phyloP scores from a whole-genome alignment of 2,329 filamentous ascomycete genomes.

The Ciborinia camelliae region DNA sequence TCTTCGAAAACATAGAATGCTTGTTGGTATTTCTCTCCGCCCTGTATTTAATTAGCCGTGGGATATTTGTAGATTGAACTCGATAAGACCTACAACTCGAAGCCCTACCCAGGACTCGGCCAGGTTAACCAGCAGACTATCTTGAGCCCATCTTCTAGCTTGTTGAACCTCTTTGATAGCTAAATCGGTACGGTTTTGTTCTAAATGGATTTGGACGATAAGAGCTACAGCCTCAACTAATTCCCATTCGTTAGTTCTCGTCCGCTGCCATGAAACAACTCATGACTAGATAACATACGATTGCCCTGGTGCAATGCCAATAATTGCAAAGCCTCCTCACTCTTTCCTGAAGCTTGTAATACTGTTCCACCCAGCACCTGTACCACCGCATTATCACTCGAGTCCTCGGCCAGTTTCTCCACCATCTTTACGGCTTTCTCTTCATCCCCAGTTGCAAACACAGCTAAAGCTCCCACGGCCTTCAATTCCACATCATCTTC shows the following conservation, averaged over 20 bases:
- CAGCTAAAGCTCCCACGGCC: conserved; percentile 73
- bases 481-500: conserved; percentile 67
- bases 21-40: conserved; percentile 93
- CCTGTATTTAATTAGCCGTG: conserved; percentile 51
- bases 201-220: conserved; percentile 86
- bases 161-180: conserved; percentile 84
- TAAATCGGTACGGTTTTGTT: conserved; percentile 87
- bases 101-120: conserved; percentile 94
- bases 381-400: conserved; percentile 72
- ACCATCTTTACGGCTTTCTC: conserved; percentile 60
- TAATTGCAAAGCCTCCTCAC: conserved; percentile 79
- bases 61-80: conserved; percentile 18
- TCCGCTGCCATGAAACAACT: not conserved
- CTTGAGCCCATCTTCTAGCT: conserved; percentile 91
- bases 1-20: conserved; percentile 98
- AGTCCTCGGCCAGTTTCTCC: conserved; percentile 63
- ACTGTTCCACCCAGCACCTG: conserved; percentile 81
- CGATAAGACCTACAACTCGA: conserved; percentile 60
- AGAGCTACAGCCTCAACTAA: conserved; percentile 74
- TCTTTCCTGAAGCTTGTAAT: conserved; percentile 72
- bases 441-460: conserved; percentile 57
- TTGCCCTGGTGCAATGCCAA: conserved; percentile 82
- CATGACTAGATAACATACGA: conserved; percentile 51
- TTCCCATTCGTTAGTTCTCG: conserved; percentile 9
- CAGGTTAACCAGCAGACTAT: conserved; percentile 87